A percentile compares a stretch with the other conserved stretches of the same genome.
These are phyloP conservation scores for Colletotrichum lupini DNA, from an alignment of 2,329 filamentous ascomycete species.

Conservation along the genomic window DNA sequence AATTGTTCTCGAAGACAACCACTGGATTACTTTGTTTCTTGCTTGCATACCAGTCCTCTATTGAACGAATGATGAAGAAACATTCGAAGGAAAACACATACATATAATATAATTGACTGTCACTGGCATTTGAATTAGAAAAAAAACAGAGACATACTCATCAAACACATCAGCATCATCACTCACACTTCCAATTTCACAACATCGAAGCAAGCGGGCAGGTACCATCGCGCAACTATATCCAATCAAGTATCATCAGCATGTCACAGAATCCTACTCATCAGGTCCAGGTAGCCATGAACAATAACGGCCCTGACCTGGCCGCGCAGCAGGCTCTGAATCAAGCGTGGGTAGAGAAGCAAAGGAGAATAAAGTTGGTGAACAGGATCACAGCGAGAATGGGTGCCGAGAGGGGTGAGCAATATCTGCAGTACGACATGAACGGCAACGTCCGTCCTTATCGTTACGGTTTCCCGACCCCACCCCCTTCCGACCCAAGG, in stretches of 20 bases:
- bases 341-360: neutral
- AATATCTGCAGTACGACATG: neutral
- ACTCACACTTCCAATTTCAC: neutral
- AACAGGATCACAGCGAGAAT: neutral
- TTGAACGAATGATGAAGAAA: neutral
- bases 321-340: neutral
- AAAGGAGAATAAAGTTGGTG: neutral
- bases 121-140: neutral
- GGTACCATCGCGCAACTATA: neutral
- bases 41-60: neutral
- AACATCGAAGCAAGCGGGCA: neutral
- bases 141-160: neutral
- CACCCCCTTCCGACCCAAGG: neutral
- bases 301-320: neutral
- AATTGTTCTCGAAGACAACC: neutral
- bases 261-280: neutral
- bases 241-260: neutral
- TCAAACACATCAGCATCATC: neutral
- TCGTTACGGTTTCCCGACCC: neutral
- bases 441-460: neutral
- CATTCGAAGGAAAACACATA: neutral
- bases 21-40: neutral
- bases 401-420: neutral
- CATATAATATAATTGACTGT: neutral
- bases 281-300: neutral